Percentiles rank a stretch among this genome's conserved stretches.
Evolutionary conservation across 2,329 filamentous ascomycete genomes (phyloP).

Genomic region (Sarocladium strictum): DNA sequence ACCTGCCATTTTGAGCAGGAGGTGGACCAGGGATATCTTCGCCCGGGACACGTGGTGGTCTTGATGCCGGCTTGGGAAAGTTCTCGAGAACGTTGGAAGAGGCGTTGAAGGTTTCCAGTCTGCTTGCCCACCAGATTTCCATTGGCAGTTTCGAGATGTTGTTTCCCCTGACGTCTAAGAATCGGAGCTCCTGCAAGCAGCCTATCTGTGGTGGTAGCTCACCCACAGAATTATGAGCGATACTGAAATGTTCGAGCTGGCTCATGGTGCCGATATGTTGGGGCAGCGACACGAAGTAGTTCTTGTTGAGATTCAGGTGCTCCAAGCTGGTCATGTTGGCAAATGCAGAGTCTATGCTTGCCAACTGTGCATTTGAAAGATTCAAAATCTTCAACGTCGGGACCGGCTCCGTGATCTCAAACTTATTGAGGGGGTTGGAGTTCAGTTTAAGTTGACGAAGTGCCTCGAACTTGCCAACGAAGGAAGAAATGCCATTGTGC

Average conservation of each 20-base stretch:
- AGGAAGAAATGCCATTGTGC: constrained; percentile 87
- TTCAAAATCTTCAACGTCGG: constrained; percentile 83
- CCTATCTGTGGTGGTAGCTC: constrained; percentile 84
- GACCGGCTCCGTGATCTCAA: constrained; percentile 71
- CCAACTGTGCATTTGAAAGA: constrained; percentile 83
- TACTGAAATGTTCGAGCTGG: constrained; percentile 84
- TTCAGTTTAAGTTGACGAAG: constrained; percentile 84
- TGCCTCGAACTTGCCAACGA: constrained; percentile 80
- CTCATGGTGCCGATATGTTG: constrained; percentile 77
- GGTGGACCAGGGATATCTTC: constrained; percentile 35
- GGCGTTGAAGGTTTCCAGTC: constrained; percentile 85
- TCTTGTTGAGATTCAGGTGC: constrained; percentile 84
- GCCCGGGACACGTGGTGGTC: constrained; percentile 55
- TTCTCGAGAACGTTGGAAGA: constrained; percentile 89
- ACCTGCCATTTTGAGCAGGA: constrained; percentile 32
- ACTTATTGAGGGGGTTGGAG: constrained; percentile 91
- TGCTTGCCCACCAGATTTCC: constrained; percentile 94
- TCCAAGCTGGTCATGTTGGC: constrained; percentile 81
- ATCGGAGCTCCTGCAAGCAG: constrained; percentile 74
- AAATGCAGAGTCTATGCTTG: constrained; percentile 84
- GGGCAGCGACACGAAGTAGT: constrained; percentile 89
- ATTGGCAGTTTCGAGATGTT: constrained; percentile 83
- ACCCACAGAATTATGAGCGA: constrained; percentile 84
- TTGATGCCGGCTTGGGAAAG: constrained; percentile 81
- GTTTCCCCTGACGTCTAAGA: constrained; percentile 87